These are phyloP conservation scores for Lentinula edodes DNA, from an alignment of 768 basidiomycete species.

Conservation along the genomic window DNA sequence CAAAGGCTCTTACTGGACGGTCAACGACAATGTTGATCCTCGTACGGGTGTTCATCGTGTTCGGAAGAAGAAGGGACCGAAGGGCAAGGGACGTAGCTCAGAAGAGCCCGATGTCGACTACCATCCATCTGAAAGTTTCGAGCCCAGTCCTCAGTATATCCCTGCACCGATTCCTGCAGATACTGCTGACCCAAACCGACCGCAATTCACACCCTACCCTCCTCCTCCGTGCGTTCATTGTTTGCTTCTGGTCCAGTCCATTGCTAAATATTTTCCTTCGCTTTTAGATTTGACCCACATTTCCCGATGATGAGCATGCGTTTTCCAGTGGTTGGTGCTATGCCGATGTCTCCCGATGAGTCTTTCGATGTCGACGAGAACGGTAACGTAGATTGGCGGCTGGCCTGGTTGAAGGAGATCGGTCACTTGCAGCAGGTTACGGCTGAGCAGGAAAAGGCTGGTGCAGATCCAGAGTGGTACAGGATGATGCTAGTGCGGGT, in stretches of 20 bases:
- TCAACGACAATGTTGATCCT: constrained; percentile 85
- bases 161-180: constrained; percentile 54
- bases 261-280: background rate
- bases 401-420: constrained; percentile 78
- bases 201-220: constrained; percentile 55
- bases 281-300: constrained; percentile 64
- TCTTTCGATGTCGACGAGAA: constrained; percentile 69
- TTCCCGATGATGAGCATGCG: constrained; percentile 70
- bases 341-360: constrained; percentile 62
- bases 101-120: constrained; percentile 59
- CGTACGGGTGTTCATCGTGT: constrained; percentile 86
- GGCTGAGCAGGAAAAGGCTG: constrained; percentile 75
- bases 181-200: constrained; percentile 55
- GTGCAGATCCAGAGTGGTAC: constrained; percentile 80
- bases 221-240: constrained; percentile 48
- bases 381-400: constrained; percentile 76
- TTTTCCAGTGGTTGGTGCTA: constrained; percentile 48
- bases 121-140: constrained; percentile 51
- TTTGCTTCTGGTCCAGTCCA: constrained; percentile 5
- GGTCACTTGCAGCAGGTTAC: constrained; percentile 71
- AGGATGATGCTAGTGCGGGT: constrained; percentile 82
- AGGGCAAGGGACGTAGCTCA: constrained; percentile 39
- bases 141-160: constrained; percentile 52
- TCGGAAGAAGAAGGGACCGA: constrained; percentile 80
- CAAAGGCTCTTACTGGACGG: constrained; percentile 90